Percentiles rank a stretch among this genome's conserved stretches.
Conservation (phyloP, 2,329 filamentous ascomycete genomes). For the Rutstroemia sp. region DNA sequence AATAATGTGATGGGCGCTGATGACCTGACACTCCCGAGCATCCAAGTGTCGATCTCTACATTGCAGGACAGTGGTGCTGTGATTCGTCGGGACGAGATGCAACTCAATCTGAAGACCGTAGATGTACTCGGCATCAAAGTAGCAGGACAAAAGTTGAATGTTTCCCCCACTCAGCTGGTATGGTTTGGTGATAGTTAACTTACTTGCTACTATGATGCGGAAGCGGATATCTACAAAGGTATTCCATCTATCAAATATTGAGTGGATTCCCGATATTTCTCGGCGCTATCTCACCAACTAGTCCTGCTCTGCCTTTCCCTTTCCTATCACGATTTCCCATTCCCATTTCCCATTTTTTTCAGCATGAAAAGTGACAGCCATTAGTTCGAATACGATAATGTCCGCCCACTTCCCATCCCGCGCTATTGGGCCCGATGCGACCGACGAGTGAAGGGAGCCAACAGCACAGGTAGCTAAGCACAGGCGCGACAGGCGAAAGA, state of each 20-base stretch:
- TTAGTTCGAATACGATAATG: not conserved
- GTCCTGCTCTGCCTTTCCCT: not conserved
- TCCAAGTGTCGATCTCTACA: conserved; percentile 20
- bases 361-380: conserved; percentile 6
- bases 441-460: not conserved
- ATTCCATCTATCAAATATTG: too few relatives aligned
- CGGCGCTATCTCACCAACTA: not conserved
- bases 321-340: not conserved
- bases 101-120: conserved; percentile 3
- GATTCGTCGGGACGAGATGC: conserved; percentile 14
- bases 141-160: too few relatives aligned
- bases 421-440: not conserved
- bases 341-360: not conserved
- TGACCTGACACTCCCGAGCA: conserved; percentile 20
- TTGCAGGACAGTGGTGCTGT: conserved; percentile 12
- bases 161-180: too few relatives aligned
- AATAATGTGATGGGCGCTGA: not conserved
- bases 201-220: too few relatives aligned
- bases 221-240: too few relatives aligned
- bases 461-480: too few relatives aligned
- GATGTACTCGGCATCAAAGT: not conserved
- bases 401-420: not conserved
- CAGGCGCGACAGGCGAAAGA: too few relatives aligned
- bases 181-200: too few relatives aligned
- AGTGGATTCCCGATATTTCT: too few relatives aligned